A percentile compares a stretch with the other conserved stretches of the same genome.
Evolutionary conservation across 2,329 filamentous ascomycete genomes (phyloP).

Genomic region (Gaeumannomyces tritici): DNA sequence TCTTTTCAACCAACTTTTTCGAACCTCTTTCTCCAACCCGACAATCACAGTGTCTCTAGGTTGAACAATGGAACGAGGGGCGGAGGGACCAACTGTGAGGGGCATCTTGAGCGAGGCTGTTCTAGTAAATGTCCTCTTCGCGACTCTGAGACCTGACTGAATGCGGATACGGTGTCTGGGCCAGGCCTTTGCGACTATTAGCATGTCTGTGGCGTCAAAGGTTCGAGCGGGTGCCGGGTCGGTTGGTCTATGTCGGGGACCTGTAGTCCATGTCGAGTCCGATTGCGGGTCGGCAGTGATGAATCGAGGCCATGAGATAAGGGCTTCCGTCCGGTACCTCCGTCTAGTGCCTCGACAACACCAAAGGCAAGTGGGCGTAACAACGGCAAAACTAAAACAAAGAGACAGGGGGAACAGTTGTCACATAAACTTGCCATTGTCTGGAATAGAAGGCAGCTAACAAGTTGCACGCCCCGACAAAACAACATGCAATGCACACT

Average conservation of each 20-base stretch:
- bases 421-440: background rate
- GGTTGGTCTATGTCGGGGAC: background rate
- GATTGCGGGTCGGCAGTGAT: background rate
- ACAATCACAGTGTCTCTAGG: no score
- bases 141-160: background rate
- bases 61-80: background rate
- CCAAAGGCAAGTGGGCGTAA: no score
- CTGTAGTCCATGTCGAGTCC: background rate
- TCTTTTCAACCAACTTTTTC: no score
- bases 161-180: background rate
- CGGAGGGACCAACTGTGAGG: background rate
- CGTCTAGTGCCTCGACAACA: no score
- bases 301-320: background rate
- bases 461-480: background rate
- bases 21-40: no score
- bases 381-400: no score
- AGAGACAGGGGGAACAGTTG: no score
- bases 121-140: background rate
- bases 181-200: background rate
- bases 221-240: no score
- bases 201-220: background rate
- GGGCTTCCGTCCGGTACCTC: no score
- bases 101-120: background rate
- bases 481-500: background rate
- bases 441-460: background rate